These are phyloP conservation scores for Xerocomus brunneocitrinus DNA, from an alignment of 768 basidiomycete genomes.

Conservation along the genomic window DNA sequence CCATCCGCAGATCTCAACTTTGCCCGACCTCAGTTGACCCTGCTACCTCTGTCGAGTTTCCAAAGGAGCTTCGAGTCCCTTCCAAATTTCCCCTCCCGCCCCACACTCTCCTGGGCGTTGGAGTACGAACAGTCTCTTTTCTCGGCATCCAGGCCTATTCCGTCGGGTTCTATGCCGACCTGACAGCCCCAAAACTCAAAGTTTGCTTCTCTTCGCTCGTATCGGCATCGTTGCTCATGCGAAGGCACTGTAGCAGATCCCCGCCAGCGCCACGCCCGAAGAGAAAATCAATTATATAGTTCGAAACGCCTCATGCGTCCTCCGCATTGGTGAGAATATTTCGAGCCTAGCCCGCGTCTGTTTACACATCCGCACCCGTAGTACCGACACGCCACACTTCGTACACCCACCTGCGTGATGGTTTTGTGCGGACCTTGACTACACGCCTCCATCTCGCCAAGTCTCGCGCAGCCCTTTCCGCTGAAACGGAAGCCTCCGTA, in stretches of 20 bases:
- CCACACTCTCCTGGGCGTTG: conserved; percentile 74
- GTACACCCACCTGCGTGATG: conserved; percentile 77
- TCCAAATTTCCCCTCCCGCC: conserved; percentile 58
- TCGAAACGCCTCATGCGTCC: conserved; percentile 60
- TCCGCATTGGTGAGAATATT: conserved; percentile 62
- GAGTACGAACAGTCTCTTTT: conserved; percentile 87
- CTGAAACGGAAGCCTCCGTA: conserved; percentile 53
- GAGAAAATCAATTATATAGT: conserved; percentile 70
- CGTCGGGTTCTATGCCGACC: conserved; percentile 85
- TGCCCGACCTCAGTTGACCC: conserved; percentile 51
- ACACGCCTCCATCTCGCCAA: conserved; percentile 50
- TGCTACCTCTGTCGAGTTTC: conserved; percentile 71
- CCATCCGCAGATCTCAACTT: neutral
- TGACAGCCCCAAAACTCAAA: conserved; percentile 57
- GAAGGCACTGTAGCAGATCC: conserved; percentile 39
- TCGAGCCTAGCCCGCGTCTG: neutral
- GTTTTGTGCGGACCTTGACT: conserved; percentile 72
- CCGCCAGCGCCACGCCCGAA: conserved; percentile 51
- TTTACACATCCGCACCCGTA: conserved; percentile 22
- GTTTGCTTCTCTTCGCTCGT: conserved; percentile 31
- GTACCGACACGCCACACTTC: conserved; percentile 80
- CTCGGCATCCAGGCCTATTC: conserved; percentile 85
- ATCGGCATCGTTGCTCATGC: neutral
- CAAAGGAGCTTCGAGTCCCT: conserved; percentile 57
- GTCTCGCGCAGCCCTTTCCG: conserved; percentile 48